A percentile compares a stretch with the other conserved stretches of the same genome.
These are phyloP conservation scores for Grigorovia yakushimaensis DNA, from an alignment of 805 yeast species.

Conservation along the genomic window DNA sequence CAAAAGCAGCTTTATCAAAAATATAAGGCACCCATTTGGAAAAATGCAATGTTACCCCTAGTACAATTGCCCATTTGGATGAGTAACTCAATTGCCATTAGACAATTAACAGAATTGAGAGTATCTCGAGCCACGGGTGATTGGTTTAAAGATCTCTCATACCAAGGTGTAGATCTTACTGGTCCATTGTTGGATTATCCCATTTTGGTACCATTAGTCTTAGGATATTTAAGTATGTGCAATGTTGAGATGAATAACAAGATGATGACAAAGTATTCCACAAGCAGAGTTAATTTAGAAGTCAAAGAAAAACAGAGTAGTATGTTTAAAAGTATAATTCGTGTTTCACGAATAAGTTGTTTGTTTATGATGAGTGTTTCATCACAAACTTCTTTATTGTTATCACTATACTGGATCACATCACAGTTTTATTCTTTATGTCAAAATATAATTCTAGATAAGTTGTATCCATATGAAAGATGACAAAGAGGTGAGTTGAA, in stretches of 20 bases:
- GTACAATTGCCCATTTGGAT: constrained; percentile 87
- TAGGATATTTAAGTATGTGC: constrained; percentile 62
- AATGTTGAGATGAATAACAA: constrained; percentile 77
- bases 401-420: constrained; percentile 82
- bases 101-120: constrained; percentile 58
- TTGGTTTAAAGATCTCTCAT: constrained; percentile 36
- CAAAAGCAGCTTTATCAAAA: constrained; percentile 62
- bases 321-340: constrained; percentile 23
- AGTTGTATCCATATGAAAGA: constrained; percentile 40
- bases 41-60: constrained; percentile 61
- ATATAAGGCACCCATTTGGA: constrained; percentile 69
- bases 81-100: constrained; percentile 60
- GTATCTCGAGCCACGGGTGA: constrained; percentile 23
- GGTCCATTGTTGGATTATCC: constrained; percentile 45
- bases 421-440: constrained; percentile 68
- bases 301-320: constrained; percentile 13
- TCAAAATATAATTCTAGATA: constrained; percentile 67
- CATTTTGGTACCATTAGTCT: constrained; percentile 65
- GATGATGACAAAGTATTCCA: constrained; percentile 32
- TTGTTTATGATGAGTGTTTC: constrained; percentile 76
- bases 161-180: constrained; percentile 38
- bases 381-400: constrained; percentile 76
- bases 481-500: constrained; percentile 1
- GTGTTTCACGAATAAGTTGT: constrained; percentile 63
- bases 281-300: constrained; percentile 13